A percentile compares a stretch with the other conserved stretches of the same genome.
Conservation (phyloP, 352 stramenopile species). For the Thraustochytrium sp. region DNA sequence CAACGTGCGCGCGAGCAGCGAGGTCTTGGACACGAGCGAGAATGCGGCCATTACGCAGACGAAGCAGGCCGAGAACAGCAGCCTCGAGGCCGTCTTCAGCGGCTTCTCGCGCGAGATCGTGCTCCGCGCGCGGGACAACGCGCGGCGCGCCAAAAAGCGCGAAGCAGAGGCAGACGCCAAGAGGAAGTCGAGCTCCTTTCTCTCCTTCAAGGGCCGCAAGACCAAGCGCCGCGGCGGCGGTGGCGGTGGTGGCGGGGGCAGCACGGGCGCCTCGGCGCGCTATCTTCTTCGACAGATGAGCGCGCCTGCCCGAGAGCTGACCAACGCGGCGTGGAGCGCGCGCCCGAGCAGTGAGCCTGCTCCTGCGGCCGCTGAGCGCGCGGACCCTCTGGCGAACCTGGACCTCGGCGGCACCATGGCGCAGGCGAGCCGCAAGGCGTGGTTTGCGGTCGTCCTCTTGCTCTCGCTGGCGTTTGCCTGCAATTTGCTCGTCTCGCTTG, state of each 20-base stretch:
- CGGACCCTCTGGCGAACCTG: no score
- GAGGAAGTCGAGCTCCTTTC: neutral
- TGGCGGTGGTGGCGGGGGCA: no score
- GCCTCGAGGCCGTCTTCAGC: neutral
- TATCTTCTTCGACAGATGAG: no score
- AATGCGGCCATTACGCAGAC: no score
- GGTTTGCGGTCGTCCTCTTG: neutral
- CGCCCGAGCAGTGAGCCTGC: no score
- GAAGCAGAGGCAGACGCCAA: neutral
- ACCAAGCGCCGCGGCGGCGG: no score
- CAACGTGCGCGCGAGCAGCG: neutral
- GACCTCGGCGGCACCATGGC: neutral
- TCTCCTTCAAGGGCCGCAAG: no score
- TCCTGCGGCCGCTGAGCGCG: no score
- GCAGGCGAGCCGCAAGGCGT: neutral
- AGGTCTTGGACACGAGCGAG: no score
- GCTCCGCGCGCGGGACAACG: neutral
- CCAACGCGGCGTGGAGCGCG: neutral
- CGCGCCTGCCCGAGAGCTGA: neutral
- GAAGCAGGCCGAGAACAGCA: neutral
- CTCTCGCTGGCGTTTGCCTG: neutral
- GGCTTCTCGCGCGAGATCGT: conserved; percentile 17
- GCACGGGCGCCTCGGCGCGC: no score
- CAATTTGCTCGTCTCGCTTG: neutral
- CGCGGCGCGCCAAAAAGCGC: neutral